These are phyloP conservation scores for Boletellus ananas DNA, from an alignment of 768 basidiomycete genomes.

Conservation along the genomic window DNA sequence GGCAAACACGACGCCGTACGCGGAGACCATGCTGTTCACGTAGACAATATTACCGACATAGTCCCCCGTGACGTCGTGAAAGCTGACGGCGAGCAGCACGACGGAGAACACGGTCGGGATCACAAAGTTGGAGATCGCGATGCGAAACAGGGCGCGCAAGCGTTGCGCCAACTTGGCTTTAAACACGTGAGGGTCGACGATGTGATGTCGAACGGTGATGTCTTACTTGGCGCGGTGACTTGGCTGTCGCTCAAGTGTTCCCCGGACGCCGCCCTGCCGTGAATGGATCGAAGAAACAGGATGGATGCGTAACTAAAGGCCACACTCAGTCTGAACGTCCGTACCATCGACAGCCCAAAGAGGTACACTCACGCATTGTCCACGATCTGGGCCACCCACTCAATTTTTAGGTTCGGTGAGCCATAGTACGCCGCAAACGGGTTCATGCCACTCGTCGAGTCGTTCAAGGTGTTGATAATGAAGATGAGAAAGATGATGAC, in stretches of 20 bases:
- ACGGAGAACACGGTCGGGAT: constrained; percentile 26
- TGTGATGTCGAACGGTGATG: background rate
- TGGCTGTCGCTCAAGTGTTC: background rate
- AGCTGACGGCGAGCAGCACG: background rate
- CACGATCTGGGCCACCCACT: constrained; percentile 25
- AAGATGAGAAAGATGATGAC: constrained; percentile 15
- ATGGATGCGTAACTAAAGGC: constrained; percentile 21
- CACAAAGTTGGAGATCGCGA: constrained; percentile 29
- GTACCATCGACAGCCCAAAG: background rate
- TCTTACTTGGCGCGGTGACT: background rate
- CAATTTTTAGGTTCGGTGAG: constrained; percentile 29
- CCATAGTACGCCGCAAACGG: constrained; percentile 6
- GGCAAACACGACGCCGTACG: constrained; percentile 5
- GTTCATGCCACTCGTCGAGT: background rate
- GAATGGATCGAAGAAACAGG: constrained; percentile 17
- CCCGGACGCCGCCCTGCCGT: background rate
- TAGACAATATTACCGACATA: background rate
- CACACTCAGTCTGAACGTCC: too few species aligned
- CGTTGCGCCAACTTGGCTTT: constrained; percentile 14
- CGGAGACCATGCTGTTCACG: constrained; percentile 3
- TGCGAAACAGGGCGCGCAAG: constrained; percentile 13
- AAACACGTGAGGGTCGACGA: background rate
- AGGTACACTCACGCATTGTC: constrained; percentile 23
- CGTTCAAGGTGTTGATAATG: constrained; percentile 9
- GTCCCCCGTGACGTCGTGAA: background rate